phyloP scores from a whole-genome alignment of 1,284 basidiomycete species.

The Anthracocystis panici-leucophaei region DNA sequence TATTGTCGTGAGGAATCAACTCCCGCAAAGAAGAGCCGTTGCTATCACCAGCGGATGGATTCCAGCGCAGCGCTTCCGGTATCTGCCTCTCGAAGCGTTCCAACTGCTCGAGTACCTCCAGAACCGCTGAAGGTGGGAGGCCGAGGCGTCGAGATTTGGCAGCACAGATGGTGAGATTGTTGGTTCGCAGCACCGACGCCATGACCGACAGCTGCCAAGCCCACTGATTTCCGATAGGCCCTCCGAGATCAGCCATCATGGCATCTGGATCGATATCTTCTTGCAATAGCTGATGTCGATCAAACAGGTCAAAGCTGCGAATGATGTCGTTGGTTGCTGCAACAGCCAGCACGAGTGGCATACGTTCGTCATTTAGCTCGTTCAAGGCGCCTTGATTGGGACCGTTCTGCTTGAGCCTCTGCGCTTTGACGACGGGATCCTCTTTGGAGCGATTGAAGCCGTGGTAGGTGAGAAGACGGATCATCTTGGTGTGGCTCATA shows the following conservation, averaged over 20 bases:
- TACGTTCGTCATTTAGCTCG: constrained; percentile 40
- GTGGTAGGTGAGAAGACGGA: constrained; percentile 35
- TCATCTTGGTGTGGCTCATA: constrained; percentile 45
- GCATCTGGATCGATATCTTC: constrained; percentile 45
- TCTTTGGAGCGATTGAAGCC: constrained; percentile 45
- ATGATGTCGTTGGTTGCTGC: constrained; percentile 38
- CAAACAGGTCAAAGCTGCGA: constrained; percentile 38
- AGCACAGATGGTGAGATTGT: constrained; percentile 36
- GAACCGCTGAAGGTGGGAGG: constrained; percentile 31
- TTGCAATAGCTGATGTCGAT: constrained; percentile 39
- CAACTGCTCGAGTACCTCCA: constrained; percentile 39
- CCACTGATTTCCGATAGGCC: constrained; percentile 35
- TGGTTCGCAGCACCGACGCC: constrained; percentile 36
- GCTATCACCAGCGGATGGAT: constrained; percentile 1
- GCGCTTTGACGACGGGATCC: constrained; percentile 36
- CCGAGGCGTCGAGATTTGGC: constrained; percentile 38
- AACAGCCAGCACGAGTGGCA: constrained; percentile 37
- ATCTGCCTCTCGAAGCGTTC: constrained; percentile 41
- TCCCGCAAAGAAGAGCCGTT: constrained; percentile 5
- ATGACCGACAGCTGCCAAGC: constrained; percentile 36
- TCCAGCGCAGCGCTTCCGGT: constrained; percentile 37
- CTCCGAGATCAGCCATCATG: constrained; percentile 26
- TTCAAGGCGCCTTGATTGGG: constrained; percentile 10
- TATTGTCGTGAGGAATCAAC: constrained; percentile 32
- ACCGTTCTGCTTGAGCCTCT: constrained; percentile 19